A percentile compares a stretch with the other conserved stretches of the same genome.
phyloP scores from a whole-genome alignment of 768 basidiomycete species.

The Mycena galopus region DNA sequence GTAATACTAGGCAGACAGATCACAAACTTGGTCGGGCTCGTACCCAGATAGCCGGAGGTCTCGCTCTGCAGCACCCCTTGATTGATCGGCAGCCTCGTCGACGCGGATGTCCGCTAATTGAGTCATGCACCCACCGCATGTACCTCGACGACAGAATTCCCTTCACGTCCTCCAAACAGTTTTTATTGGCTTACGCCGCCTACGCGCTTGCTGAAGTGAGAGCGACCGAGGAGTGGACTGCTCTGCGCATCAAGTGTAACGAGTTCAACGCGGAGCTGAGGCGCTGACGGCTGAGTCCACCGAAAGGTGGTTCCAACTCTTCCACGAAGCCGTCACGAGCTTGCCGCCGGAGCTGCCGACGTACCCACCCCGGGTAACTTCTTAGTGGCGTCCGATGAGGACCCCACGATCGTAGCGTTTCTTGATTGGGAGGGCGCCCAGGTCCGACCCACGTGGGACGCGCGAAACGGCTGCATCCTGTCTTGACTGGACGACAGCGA shows the following conservation, averaged over 20 bases:
- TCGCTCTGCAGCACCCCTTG: background rate
- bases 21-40: background rate
- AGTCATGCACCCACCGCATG: background rate
- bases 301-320: background rate
- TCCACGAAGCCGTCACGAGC: background rate
- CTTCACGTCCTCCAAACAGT: background rate
- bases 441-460: background rate
- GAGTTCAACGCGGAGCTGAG: background rate
- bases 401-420: background rate
- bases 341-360: background rate
- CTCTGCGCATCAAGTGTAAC: background rate
- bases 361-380: background rate
- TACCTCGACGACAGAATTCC: too few relatives aligned
- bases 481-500: background rate
- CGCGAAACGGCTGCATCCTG: background rate
- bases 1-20: background rate
- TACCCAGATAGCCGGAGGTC: background rate
- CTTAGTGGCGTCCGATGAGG: background rate
- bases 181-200: background rate
- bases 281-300: background rate
- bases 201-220: background rate
- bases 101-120: background rate
- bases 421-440: background rate
- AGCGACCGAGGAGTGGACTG: background rate
- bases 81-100: background rate